Conservation (phyloP, 2,329 filamentous ascomycete species). For the Thermomyces lanuginosus region DNA sequence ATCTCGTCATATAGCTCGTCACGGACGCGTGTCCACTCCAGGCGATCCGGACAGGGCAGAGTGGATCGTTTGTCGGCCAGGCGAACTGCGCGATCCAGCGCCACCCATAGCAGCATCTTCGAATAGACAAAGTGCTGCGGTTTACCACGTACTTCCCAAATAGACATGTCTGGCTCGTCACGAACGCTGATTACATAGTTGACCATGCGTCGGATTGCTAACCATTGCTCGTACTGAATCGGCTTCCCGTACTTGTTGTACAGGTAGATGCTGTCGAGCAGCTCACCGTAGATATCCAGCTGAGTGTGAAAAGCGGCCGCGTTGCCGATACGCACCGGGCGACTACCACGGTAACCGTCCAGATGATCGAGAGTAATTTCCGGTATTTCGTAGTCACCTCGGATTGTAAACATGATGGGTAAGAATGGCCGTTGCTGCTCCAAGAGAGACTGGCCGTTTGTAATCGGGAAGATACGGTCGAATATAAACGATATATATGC, state of each 20-base stretch:
- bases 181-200: conserved; percentile 56
- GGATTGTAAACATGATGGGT: conserved; percentile 70
- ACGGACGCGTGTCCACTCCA: conserved; percentile 48
- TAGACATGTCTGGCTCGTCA: conserved; percentile 58
- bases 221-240: conserved; percentile 61
- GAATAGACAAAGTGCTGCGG: conserved; percentile 67
- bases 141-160: conserved; percentile 63
- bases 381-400: conserved; percentile 57
- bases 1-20: conserved; percentile 58
- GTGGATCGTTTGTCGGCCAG: conserved; percentile 54
- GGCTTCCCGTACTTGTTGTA: conserved; percentile 69
- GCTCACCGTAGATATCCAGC: conserved; percentile 64
- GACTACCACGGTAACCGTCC: conserved; percentile 54
- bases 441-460: conserved; percentile 39
- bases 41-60: conserved; percentile 55
- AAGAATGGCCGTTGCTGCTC: conserved; percentile 39
- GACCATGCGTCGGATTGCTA: conserved; percentile 48
- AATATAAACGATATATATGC: conserved; percentile 67
- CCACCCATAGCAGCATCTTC: conserved; percentile 74
- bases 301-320: conserved; percentile 61
- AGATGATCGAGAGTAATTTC: conserved; percentile 53
- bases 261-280: conserved; percentile 62
- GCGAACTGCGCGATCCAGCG: conserved; percentile 57
- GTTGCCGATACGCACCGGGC: conserved; percentile 60
- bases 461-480: conserved; percentile 40